Percentiles rank a stretch among this genome's conserved stretches.
phyloP scores from a whole-genome alignment of 1,284 basidiomycete genomes.

The Tilletia walkeri region DNA sequence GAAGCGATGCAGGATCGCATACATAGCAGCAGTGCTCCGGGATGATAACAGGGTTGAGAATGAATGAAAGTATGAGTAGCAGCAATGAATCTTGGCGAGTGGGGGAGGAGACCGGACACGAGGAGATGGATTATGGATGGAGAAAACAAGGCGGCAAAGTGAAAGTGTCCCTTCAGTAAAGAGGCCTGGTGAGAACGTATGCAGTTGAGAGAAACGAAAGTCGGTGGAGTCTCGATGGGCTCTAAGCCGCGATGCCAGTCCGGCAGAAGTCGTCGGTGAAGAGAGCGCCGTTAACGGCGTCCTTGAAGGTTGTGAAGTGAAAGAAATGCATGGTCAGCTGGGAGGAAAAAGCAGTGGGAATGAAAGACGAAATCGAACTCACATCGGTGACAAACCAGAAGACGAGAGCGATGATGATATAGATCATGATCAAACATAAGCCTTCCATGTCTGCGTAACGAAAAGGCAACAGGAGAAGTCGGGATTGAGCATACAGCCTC shows the following conservation, averaged over 20 bases:
- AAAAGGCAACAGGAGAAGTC: neutral
- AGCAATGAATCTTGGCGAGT: no score
- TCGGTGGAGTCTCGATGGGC: no score
- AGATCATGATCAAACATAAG: constrained; percentile 44
- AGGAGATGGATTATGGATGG: no score
- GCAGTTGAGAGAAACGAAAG: neutral
- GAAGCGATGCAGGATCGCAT: no score
- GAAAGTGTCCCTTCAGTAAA: no score
- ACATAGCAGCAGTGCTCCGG: no score
- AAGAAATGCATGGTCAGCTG: neutral
- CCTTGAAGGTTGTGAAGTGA: neutral
- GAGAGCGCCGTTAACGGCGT: constrained; percentile 6
- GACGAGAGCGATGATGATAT: constrained; percentile 36
- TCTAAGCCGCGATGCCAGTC: neutral
- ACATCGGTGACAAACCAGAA: constrained; percentile 39
- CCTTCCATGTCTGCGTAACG: constrained; percentile 31
- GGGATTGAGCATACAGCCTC: neutral
- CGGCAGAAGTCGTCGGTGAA: constrained; percentile 13
- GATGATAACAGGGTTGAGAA: no score
- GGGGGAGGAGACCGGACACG: no score
- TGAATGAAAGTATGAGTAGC: no score
- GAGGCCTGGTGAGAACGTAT: neutral
- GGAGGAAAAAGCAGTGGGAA: no score
- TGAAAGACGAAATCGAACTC: neutral
- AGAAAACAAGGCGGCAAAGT: no score